phyloP scores from a whole-genome alignment of 1,284 basidiomycete genomes.

The Trichosporon coremiiforme region DNA sequence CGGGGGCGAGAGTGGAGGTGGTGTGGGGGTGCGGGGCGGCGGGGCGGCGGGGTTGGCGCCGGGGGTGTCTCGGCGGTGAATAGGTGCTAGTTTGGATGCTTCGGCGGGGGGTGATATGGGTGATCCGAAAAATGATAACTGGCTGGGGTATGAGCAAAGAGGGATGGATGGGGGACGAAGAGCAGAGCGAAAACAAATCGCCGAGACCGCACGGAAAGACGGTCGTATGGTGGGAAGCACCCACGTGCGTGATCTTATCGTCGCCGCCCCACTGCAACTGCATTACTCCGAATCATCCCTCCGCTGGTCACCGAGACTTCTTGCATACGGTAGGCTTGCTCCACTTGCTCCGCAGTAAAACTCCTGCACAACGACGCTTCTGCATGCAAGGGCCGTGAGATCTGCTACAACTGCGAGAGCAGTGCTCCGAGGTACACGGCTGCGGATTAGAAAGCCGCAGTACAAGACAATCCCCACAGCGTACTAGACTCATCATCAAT shows the following conservation, averaged over 20 bases:
- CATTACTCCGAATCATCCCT: neutral
- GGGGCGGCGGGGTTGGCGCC: neutral
- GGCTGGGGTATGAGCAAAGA: neutral
- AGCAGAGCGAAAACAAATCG: neutral
- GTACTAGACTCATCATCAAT: no score
- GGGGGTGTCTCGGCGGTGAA: neutral
- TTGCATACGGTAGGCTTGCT: no score
- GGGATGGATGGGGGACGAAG: neutral
- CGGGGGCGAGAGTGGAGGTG: neutral
- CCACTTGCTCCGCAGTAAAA: no score
- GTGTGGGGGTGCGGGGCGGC: neutral
- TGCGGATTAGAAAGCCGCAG: no score
- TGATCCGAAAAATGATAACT: neutral
- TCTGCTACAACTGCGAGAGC: no score
- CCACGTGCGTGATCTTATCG: constrained; percentile 8
- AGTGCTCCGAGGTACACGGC: no score
- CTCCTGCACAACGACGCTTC: no score
- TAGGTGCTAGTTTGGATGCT: neutral
- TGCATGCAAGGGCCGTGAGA: no score
- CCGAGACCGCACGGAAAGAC: neutral
- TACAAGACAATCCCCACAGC: no score
- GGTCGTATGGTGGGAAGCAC: neutral
- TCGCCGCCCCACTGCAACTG: neutral
- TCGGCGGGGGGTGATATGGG: neutral
- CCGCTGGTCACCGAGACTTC: neutral